Evolutionary conservation across 331 rosid genomes (phyloP).

Genomic region (Malus hybrid): DNA sequence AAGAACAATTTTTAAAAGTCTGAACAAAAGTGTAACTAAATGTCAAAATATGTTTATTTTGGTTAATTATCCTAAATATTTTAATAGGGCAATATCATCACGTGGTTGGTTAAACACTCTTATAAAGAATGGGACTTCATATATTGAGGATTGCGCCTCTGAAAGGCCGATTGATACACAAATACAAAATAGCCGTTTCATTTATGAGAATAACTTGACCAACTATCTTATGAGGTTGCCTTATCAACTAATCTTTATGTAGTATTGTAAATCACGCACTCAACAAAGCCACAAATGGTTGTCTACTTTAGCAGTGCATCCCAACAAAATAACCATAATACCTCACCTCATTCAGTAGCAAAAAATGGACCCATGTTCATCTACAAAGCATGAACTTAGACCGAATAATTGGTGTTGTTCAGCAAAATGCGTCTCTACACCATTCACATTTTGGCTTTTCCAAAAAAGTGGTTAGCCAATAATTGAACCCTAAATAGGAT

Average conservation of each 20-base stretch:
- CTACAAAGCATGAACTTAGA: not conserved
- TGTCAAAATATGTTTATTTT: too few species aligned
- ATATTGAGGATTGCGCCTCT: not conserved
- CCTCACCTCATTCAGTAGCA: not conserved
- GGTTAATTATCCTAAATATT: too few species aligned
- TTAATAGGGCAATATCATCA: too few species aligned
- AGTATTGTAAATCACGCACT: not conserved
- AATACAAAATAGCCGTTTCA: not conserved
- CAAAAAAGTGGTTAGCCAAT: not conserved
- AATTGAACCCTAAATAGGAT: not conserved
- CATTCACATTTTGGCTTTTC: not conserved
- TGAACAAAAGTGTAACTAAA: too few species aligned
- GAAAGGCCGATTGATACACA: not conserved
- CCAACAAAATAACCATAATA: not conserved
- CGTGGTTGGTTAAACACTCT: not conserved
- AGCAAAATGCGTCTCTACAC: not conserved
- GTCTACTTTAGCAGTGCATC: not conserved
- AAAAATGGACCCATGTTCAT: not conserved
- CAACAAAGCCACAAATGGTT: not conserved
- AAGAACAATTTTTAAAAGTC: too few species aligned
- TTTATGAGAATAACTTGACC: not conserved
- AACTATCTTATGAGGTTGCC: too few species aligned
- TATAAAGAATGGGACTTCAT: not conserved
- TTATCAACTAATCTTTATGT: too few species aligned
- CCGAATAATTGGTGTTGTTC: not conserved